Evolutionary conservation across 257 asterid species (phyloP).

Genomic region (Nicotiana attenuata): DNA sequence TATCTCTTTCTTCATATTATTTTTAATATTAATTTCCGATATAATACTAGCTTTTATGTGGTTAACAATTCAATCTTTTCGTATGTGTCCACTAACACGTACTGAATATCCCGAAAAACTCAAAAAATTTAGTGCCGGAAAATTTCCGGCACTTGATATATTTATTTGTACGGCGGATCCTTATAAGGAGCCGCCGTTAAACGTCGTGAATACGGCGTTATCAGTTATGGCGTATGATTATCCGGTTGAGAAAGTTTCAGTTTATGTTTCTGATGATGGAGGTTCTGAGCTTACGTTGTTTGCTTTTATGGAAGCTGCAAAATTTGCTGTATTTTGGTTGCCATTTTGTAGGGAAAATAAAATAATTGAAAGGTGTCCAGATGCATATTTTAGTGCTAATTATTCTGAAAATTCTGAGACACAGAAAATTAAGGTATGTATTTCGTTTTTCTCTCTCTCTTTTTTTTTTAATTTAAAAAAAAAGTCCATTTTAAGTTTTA

Average conservation of each 20-base stretch:
- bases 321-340: slow-evolving; percentile 57
- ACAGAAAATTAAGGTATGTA: slow-evolving; percentile 45
- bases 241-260: slow-evolving; percentile 60
- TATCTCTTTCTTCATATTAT: slow-evolving; percentile 22
- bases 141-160: slow-evolving; percentile 53
- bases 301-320: slow-evolving; percentile 76
- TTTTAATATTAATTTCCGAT: slow-evolving; percentile 46
- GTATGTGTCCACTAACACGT: slow-evolving; percentile 56
- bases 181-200: slow-evolving; percentile 55
- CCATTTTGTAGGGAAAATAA: slow-evolving; percentile 59
- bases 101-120: slow-evolving; percentile 35
- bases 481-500: not conserved
- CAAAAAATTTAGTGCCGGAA: slow-evolving; percentile 13
- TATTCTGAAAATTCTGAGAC: slow-evolving; percentile 12
- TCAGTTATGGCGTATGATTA: slow-evolving; percentile 76
- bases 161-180: slow-evolving; percentile 87
- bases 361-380: slow-evolving; percentile 48
- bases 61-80: slow-evolving; percentile 48
- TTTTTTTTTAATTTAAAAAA: not conserved
- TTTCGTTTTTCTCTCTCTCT: not conserved
- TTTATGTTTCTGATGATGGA: slow-evolving; percentile 77
- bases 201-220: slow-evolving; percentile 62
- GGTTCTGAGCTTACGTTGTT: slow-evolving; percentile 67
- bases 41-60: slow-evolving; percentile 59
- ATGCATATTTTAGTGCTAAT: slow-evolving; percentile 42